phyloP scores from a whole-genome alignment of 2,329 filamentous ascomycete genomes.

The Thelonectria olida region DNA sequence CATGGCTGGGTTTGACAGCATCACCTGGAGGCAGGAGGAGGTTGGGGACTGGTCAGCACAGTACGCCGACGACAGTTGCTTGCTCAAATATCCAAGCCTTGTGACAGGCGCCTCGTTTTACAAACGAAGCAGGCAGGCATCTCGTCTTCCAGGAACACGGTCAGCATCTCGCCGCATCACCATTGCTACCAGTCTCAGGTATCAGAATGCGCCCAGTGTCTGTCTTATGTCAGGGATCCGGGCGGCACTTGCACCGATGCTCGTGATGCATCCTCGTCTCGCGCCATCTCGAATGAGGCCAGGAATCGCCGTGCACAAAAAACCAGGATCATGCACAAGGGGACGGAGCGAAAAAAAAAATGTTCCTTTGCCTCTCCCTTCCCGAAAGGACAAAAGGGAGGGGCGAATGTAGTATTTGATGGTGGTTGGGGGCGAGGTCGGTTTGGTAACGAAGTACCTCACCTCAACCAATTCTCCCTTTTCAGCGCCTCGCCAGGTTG shows the following conservation, averaged over 20 bases:
- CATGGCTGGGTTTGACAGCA: neutral
- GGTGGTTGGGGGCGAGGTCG: conserved; percentile 37
- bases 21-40: neutral
- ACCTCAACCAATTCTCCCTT: neutral
- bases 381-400: conserved; percentile 20
- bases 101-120: conserved; percentile 20
- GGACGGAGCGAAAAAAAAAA: conserved; percentile 24
- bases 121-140: conserved; percentile 21
- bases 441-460: conserved; percentile 26
- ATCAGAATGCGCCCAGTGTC: conserved; percentile 22
- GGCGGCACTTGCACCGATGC: conserved; percentile 38
- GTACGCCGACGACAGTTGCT: neutral
- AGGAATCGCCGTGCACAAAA: conserved; percentile 36
- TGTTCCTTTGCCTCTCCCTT: conserved; percentile 8
- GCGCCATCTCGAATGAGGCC: conserved; percentile 30
- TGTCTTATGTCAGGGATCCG: conserved; percentile 22
- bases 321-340: conserved; percentile 38
- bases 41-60: conserved; percentile 7
- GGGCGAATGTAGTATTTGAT: conserved; percentile 27
- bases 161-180: conserved; percentile 21
- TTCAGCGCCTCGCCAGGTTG: neutral
- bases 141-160: conserved; percentile 21
- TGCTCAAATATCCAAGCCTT: conserved; percentile 5
- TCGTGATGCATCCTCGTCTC: conserved; percentile 32
- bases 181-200: conserved; percentile 17